Evolutionary conservation across 495 filamentous ascomycete species (phyloP).

Genomic region (Hypoxylon cercidicola): DNA sequence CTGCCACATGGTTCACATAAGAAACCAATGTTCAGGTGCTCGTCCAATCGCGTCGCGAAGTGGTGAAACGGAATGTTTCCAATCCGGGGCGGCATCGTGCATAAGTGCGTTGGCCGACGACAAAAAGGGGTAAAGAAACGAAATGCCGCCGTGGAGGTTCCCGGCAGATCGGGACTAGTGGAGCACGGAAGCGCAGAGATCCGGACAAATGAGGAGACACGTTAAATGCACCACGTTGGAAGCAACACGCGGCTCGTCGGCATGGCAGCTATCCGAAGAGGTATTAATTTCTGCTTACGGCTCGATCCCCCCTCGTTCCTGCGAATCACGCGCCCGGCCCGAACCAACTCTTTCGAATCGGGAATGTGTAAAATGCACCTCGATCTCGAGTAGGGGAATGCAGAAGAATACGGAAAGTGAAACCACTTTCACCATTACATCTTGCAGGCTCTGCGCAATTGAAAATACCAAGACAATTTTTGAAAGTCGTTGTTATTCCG

Average conservation of each 20-base stretch:
- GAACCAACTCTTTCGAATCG: too few relatives aligned
- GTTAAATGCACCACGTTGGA: not conserved
- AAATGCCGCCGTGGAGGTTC: conserved; percentile 1
- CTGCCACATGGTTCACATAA: conserved; percentile 6
- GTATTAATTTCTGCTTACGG: too few relatives aligned
- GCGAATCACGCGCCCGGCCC: too few relatives aligned
- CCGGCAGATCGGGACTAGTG: conserved; percentile 29
- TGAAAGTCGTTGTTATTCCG: too few relatives aligned
- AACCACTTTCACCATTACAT: too few relatives aligned
- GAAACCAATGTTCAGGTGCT: conserved; percentile 3
- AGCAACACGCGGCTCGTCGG: conserved; percentile 17
- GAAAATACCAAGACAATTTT: too few relatives aligned
- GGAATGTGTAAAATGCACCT: too few relatives aligned
- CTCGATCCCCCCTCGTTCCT: too few relatives aligned
- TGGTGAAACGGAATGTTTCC: conserved; percentile 29
- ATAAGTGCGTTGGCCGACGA: not conserved
- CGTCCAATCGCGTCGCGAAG: conserved; percentile 7
- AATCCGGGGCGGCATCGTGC: conserved; percentile 22
- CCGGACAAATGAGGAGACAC: conserved; percentile 16
- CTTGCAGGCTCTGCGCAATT: too few relatives aligned
- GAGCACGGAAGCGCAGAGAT: conserved; percentile 22
- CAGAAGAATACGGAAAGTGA: too few relatives aligned
- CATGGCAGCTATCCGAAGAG: conserved; percentile 15
- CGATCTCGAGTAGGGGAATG: too few relatives aligned
- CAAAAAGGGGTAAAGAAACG: not conserved